phyloP scores from a whole-genome alignment of 2,329 filamentous ascomycete species.

The Ophiosphaerella narmari region DNA sequence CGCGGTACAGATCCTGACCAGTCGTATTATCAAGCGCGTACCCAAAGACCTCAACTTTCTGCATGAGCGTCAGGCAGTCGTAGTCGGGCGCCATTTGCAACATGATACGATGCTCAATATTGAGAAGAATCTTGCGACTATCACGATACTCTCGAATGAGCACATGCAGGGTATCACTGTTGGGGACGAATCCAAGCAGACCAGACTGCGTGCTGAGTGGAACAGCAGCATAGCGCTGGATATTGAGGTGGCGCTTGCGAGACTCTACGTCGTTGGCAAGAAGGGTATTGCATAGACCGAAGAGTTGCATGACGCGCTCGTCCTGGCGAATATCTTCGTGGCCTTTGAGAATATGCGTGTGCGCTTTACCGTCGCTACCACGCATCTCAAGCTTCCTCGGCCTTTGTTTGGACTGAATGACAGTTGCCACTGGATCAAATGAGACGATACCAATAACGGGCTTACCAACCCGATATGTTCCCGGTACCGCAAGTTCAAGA shows the following conservation, averaged over 20 bases:
- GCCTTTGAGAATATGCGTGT: slow-evolving; percentile 94
- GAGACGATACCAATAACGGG: slow-evolving; percentile 83
- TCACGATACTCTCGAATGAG: slow-evolving; percentile 97
- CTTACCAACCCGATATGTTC: slow-evolving; percentile 82
- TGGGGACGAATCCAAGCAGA: slow-evolving; percentile 93
- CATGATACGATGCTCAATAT: slow-evolving; percentile 99
- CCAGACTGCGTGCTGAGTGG: slow-evolving; percentile 96
- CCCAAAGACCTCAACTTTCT: slow-evolving; percentile 99
- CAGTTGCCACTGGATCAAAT: slow-evolving; percentile 86
- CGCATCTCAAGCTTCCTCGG: slow-evolving; percentile 86
- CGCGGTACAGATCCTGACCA: slow-evolving; percentile 95
- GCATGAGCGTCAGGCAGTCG: slow-evolving; percentile 97
- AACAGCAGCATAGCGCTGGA: slow-evolving; percentile 95
- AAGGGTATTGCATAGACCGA: slow-evolving; percentile 95
- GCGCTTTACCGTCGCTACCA: slow-evolving; percentile 85
- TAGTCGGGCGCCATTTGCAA: slow-evolving; percentile 99
- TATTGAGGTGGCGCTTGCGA: slow-evolving; percentile 95
- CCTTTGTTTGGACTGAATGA: slow-evolving; percentile 96
- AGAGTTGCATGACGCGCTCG: slow-evolving; percentile 98
- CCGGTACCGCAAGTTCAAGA: slow-evolving; percentile 92
- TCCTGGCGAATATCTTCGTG: slow-evolving; percentile 99
- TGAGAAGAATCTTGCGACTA: slow-evolving; percentile 93
- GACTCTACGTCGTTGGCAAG: slow-evolving; percentile 92
- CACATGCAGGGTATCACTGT: slow-evolving; percentile 95
- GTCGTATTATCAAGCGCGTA: slow-evolving; percentile 99